Percentiles rank a stretch among this genome's conserved stretches.
phyloP scores from a whole-genome alignment of 352 stramenopile species.

The Globisporangium carolinianum region DNA sequence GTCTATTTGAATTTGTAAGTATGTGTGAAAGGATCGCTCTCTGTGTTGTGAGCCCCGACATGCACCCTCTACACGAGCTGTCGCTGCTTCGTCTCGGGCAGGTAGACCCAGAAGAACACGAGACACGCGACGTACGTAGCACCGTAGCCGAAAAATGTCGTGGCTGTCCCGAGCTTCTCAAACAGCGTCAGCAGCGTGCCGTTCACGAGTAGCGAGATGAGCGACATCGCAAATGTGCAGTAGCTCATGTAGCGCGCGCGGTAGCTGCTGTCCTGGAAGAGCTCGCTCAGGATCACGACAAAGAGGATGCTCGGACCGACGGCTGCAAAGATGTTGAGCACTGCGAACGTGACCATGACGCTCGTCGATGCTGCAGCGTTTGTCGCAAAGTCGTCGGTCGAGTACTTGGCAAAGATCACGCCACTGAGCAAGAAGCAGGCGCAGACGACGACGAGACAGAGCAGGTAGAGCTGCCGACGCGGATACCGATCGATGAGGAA shows the following conservation, averaged over 20 bases:
- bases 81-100: constrained; percentile 76
- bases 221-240: constrained; percentile 85
- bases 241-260: constrained; percentile 84
- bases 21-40: not conserved
- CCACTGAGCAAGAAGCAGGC: constrained; percentile 58
- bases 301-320: constrained; percentile 77
- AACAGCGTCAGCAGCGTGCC: constrained; percentile 77
- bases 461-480: constrained; percentile 61
- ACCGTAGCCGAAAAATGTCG: constrained; percentile 66
- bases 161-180: constrained; percentile 47
- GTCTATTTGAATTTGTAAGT: not conserved
- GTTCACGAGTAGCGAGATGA: constrained; percentile 80
- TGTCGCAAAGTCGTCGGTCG: constrained; percentile 49
- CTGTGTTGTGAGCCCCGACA: not conserved
- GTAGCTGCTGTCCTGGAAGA: constrained; percentile 79
- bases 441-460: constrained; percentile 64
- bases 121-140: constrained; percentile 61
- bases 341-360: constrained; percentile 57
- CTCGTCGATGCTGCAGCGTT: constrained; percentile 34
- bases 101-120: constrained; percentile 55
- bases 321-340: constrained; percentile 71
- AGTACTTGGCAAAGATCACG: constrained; percentile 62
- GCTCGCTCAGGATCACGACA: constrained; percentile 78
- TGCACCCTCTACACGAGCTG: constrained; percentile 35
- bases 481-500: constrained; percentile 69